Conservation (phyloP, 2,329 filamentous ascomycete genomes). For the Talaromyces verruculosus region DNA sequence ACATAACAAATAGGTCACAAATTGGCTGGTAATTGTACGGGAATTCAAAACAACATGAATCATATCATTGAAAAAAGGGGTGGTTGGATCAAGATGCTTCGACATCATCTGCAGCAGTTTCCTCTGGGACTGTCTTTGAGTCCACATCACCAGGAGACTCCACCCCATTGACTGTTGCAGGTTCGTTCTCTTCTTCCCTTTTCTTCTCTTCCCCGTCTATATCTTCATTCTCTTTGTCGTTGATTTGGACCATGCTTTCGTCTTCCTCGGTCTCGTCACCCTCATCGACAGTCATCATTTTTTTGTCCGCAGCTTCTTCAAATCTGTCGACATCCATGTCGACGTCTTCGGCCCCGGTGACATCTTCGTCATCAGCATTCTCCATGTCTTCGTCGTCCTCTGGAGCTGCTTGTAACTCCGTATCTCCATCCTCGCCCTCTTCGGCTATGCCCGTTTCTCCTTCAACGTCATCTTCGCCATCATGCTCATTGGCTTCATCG, state of each 20-base stretch:
- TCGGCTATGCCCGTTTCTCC: slow-evolving; percentile 20
- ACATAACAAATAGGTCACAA: neutral
- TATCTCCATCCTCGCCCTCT: slow-evolving; percentile 20
- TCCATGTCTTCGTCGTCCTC: slow-evolving; percentile 16
- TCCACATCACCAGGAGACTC: neutral
- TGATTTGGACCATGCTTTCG: neutral
- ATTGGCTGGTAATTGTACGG: neutral
- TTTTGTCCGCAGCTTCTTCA: slow-evolving; percentile 15
- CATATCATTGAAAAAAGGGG: neutral
- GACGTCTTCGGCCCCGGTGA: slow-evolving; percentile 26
- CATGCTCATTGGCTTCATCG: slow-evolving; percentile 14
- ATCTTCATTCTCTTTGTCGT: neutral
- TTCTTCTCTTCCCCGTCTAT: neutral
- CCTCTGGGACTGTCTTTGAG: neutral
- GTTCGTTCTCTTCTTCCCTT: neutral
- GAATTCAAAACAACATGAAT: neutral
- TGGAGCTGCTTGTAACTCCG: slow-evolving; percentile 9
- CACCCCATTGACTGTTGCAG: neutral
- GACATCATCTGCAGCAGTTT: neutral
- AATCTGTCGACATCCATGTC: slow-evolving; percentile 23
- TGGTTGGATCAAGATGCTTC: neutral
- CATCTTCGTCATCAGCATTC: slow-evolving; percentile 23
- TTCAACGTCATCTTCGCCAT: slow-evolving; percentile 17
- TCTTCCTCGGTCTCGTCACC: slow-evolving; percentile 11
- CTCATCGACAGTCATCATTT: slow-evolving; percentile 1